Percentiles rank a stretch among this genome's conserved stretches.
Evolutionary conservation across 192 early-diverging fungal species (phyloP).

Genomic region (Mortierella hygrophila): DNA sequence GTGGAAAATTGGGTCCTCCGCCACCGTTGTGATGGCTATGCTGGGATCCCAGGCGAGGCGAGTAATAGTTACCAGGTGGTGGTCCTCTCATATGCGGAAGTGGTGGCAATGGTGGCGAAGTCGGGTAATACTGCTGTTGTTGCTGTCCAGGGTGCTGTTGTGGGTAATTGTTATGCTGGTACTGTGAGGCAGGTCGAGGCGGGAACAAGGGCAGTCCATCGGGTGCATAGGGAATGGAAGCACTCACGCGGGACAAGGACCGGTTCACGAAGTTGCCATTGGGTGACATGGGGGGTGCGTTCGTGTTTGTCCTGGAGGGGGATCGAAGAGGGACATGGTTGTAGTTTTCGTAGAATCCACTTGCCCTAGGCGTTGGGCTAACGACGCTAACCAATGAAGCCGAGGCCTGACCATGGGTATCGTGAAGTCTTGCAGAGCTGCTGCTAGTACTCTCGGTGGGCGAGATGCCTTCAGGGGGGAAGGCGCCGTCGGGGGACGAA

Average conservation of each 20-base stretch:
- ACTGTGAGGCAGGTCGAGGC: neutral
- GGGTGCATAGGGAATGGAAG: neutral
- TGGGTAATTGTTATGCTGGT: neutral
- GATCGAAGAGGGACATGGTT: neutral
- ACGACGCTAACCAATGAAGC: neutral
- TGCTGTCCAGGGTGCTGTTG: neutral
- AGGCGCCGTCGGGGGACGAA: neutral
- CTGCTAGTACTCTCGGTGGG: neutral
- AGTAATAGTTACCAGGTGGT: neutral
- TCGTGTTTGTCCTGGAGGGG: neutral
- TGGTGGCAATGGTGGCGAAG: neutral
- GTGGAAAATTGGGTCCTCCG: too few relatives aligned
- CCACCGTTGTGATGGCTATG: neutral
- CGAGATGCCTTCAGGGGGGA: neutral
- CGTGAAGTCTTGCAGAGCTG: neutral
- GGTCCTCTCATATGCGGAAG: neutral
- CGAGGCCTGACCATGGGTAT: neutral
- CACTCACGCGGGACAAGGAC: neutral
- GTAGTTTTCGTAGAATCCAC: neutral
- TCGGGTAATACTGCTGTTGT: neutral
- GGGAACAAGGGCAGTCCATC: neutral
- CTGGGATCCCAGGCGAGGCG: neutral
- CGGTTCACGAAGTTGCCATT: conserved; percentile 1
- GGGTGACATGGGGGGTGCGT: neutral
- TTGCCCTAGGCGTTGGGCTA: neutral